Evolutionary conservation across 176 grass and related monocot species (phyloP), one percentile per base, ranked within the genome.

Genomic region (Chrysopogon serrulatus): DNA sequence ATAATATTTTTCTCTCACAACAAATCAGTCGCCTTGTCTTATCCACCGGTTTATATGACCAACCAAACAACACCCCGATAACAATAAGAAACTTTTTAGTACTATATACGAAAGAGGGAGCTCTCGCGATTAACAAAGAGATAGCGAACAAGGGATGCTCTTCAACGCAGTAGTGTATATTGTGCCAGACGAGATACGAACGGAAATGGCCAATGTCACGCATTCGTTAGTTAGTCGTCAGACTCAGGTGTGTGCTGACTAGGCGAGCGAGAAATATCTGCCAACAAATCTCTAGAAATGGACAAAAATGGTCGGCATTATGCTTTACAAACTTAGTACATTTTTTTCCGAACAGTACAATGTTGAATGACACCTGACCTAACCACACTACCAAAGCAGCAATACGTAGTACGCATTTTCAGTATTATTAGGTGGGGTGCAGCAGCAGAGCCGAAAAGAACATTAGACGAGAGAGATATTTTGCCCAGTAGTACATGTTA

Each of bases 341-440:
- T 11, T 72, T 81, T 35, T 78, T 9, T n/a, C n/a, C 57, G 65
- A 78, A 82, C 73, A 65, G 72, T 78, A 66, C 78, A 78, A 59
- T 82, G 72, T 66, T 47, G 35, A 56, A 66, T 66, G 73, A 78
- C 76, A 37, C 54, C 73, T 82, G 56, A 90, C 54, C 83, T 78
- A 90, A 82, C 83, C 65, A 59, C 72, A 86, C 54, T 53, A 69
- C 54, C 16, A 71, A 6, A 86, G 34, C 44, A 71, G 57, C 16
- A 71, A 6, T 49, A 65, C 62, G 57, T 12, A 71, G 4, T 49
- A 65, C 62, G 40, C 16, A 53, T 5, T 51, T 71, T 33, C 36
- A 8, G 43, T 30, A 15, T 16, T 30, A 18, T 8, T 39, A 24
- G 24, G n/a, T 76, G 33, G 49, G 44, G 26, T 53, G 61, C 47